These are phyloP conservation scores for Carex pumila DNA, from an alignment of 176 grass and related monocot species.

Conservation along the genomic window DNA sequence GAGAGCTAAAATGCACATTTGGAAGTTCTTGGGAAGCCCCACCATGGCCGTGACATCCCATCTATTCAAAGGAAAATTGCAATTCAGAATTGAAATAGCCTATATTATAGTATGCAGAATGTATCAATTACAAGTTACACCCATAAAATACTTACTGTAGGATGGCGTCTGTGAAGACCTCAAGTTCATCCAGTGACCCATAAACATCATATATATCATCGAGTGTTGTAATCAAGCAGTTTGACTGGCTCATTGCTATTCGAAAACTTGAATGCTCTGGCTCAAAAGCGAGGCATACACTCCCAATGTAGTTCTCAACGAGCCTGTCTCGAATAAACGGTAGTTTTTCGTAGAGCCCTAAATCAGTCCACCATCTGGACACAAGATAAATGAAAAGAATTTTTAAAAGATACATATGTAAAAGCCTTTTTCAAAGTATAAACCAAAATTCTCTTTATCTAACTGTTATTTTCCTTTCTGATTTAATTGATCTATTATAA, in stretches of 20 bases:
- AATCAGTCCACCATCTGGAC: conserved; percentile 20
- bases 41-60: too few species aligned
- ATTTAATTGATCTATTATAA: too few species aligned
- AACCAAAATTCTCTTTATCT: not conserved
- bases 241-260: not conserved
- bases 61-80: not conserved
- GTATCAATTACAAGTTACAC: not conserved
- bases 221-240: not conserved
- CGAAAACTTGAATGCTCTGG: not conserved
- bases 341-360: conserved; percentile 11
- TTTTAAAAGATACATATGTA: not conserved
- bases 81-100: not conserved
- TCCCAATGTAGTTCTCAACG: not conserved
- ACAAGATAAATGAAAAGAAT: not conserved
- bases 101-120: not conserved
- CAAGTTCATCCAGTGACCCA: conserved; percentile 25
- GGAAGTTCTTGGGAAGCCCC: too few species aligned
- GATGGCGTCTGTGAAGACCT: conserved; percentile 22
- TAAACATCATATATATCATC: conserved; percentile 27
- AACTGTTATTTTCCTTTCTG: too few species aligned
- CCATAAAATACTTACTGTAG: not conserved
- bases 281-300: not conserved
- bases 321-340: conserved; percentile 14
- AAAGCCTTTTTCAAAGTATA: not conserved
- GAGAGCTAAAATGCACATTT: too few species aligned